A percentile compares a stretch with the other conserved stretches of the same genome.
Conservation (phyloP, 164 flowering plant species). For the Kingdonia uniflora region DNA sequence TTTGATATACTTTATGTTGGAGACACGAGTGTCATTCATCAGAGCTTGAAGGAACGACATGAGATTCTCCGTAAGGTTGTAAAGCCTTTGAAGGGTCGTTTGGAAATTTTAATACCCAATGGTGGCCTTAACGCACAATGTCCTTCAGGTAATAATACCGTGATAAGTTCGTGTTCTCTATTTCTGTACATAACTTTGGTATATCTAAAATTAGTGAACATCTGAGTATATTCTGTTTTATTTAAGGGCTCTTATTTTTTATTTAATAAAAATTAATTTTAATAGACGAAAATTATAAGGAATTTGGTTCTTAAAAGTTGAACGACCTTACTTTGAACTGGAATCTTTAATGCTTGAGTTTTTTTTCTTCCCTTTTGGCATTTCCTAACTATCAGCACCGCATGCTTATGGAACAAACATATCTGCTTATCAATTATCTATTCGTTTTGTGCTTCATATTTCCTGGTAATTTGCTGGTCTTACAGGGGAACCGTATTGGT, state of each 20-base stretch:
- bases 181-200: no score
- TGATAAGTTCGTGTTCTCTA: no score
- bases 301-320: no score
- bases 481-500: conserved; percentile 88
- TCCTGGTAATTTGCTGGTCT: conserved; percentile 2
- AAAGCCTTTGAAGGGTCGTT: conserved; percentile 66
- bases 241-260: no score
- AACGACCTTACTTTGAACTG: background rate
- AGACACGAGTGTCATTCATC: conserved; percentile 97
- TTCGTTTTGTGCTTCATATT: conserved; percentile 3
- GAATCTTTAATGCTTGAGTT: background rate
- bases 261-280: no score
- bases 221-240: background rate
- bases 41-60: conserved; percentile 82
- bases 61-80: conserved; percentile 66
- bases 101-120: conserved; percentile 79
- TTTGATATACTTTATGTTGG: conserved; percentile 94
- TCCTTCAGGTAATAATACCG: conserved; percentile 34
- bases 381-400: no score
- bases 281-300: no score
- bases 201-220: background rate
- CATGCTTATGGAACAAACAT: background rate
- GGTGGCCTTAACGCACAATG: conserved; percentile 58
- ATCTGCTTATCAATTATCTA: background rate
- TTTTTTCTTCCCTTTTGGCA: no score